A percentile compares a stretch with the other conserved stretches of the same genome.
Evolutionary conservation across 2,329 filamentous ascomycete species (phyloP).

Genomic region (Neocatenulostroma microsporum): DNA sequence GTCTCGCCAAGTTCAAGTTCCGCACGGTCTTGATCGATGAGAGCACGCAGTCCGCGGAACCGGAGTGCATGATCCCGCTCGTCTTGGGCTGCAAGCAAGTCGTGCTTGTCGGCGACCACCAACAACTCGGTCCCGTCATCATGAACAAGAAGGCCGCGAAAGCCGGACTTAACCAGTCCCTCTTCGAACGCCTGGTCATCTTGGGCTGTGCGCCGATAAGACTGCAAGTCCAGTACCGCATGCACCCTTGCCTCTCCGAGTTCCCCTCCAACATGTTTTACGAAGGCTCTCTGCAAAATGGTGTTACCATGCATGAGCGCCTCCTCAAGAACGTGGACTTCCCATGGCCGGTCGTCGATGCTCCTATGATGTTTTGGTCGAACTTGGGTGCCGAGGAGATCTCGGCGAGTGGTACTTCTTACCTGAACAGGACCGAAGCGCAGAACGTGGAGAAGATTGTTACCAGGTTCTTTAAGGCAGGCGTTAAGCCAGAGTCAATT

Average conservation of each 20-base stretch:
- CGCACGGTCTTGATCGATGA: constrained; percentile 96
- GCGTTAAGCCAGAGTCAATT: constrained; percentile 86
- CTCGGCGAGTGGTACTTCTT: constrained; percentile 92
- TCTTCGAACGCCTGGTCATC: constrained; percentile 93
- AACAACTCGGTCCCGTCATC: constrained; percentile 94
- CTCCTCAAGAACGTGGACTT: constrained; percentile 93
- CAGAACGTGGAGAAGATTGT: constrained; percentile 98
- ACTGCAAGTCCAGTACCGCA: constrained; percentile 94
- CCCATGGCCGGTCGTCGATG: constrained; percentile 87
- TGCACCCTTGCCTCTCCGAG: constrained; percentile 95
- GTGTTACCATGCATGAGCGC: constrained; percentile 81
- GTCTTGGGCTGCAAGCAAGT: constrained; percentile 98
- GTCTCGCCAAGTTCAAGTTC: constrained; percentile 95
- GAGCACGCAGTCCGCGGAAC: constrained; percentile 95
- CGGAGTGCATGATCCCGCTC: constrained; percentile 97
- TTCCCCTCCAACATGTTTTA: constrained; percentile 99
- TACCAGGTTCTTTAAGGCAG: constrained; percentile 96
- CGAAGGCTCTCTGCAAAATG: constrained; percentile 92
- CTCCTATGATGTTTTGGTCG: constrained; percentile 99
- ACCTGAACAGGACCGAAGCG: constrained; percentile 94
- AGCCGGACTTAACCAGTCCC: constrained; percentile 92
- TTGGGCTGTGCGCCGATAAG: constrained; percentile 86
- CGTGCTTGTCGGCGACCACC: constrained; percentile 96
- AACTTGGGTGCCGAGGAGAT: constrained; percentile 98
- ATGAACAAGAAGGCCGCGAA: constrained; percentile 99